A percentile compares a stretch with the other conserved stretches of the same genome.
Conservation (phyloP, 176 grass and related monocot genomes). For the Bolboschoenus planiculmis region DNA sequence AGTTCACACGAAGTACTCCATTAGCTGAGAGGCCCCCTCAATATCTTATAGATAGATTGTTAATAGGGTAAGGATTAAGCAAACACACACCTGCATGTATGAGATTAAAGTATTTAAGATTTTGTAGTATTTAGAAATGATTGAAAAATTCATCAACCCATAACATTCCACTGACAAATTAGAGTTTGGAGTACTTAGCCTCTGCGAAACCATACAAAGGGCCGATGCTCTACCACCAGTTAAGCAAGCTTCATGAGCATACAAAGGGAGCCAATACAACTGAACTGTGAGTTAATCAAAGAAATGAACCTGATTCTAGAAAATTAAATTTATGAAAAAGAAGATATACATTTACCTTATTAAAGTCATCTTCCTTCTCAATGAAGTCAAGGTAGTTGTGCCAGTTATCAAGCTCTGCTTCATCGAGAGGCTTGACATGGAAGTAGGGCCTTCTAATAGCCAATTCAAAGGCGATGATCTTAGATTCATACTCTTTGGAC, state of each 20-base stretch:
- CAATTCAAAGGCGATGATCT: conserved; percentile 87
- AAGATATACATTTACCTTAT: conserved; percentile 62
- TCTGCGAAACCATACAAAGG: conserved; percentile 92
- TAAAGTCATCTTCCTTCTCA: conserved; percentile 87
- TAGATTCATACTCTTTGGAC: conserved; percentile 95
- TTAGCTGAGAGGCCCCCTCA: conserved; percentile 96
- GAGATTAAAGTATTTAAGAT: conserved; percentile 94
- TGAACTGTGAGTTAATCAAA: conserved; percentile 79
- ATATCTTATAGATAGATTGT: conserved; percentile 96
- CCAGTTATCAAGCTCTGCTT: conserved; percentile 98
- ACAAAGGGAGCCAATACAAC: conserved; percentile 85
- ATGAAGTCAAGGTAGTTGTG: conserved; percentile 96
- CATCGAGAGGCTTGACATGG: conserved; percentile 95
- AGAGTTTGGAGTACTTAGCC: conserved; percentile 99
- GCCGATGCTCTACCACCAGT: conserved; percentile 94
- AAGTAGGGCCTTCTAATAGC: conserved; percentile 99
- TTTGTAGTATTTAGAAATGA: conserved; percentile 13
- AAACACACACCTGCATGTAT: conserved; percentile 99
- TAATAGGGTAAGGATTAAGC: conserved; percentile 98
- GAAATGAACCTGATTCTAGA: conserved; percentile 42
- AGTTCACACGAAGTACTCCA: conserved; percentile 88
- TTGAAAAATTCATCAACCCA: conserved; percentile 76
- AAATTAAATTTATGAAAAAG: conserved; percentile 22
- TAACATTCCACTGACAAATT: conserved; percentile 96
- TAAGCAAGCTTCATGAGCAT: conserved; percentile 95